Percentiles rank a stretch among this genome's conserved stretches.
Conservation (phyloP, 192 early-diverging fungal genomes). For the Backusella liffmaniae region DNA sequence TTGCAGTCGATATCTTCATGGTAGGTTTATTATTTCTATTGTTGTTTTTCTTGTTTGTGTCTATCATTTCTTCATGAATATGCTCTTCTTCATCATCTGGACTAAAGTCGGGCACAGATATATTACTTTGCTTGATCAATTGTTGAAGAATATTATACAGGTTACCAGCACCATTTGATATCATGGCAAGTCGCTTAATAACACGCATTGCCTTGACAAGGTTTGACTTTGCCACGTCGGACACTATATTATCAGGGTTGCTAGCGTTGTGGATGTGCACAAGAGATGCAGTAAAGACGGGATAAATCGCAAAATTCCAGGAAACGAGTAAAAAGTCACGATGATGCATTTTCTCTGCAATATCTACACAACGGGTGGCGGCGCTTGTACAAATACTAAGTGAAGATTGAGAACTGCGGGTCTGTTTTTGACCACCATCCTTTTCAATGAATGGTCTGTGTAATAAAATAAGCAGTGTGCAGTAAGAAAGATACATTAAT, state of each 20-base stretch:
- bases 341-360: constrained; percentile 39
- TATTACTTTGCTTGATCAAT: constrained; percentile 19
- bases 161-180: constrained; percentile 14
- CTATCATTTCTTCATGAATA: neutral
- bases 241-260: constrained; percentile 18
- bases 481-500: constrained; percentile 47
- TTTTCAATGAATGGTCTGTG: constrained; percentile 55
- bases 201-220: constrained; percentile 24
- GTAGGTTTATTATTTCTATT: neutral
- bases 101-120: neutral
- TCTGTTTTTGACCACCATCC: constrained; percentile 19
- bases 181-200: constrained; percentile 26
- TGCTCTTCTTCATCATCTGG: neutral
- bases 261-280: constrained; percentile 31
- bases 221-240: constrained; percentile 23
- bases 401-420: constrained; percentile 28
- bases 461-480: constrained; percentile 48
- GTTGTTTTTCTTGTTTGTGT: neutral
- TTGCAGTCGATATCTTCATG: neutral
- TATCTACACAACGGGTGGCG: constrained; percentile 31
- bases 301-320: constrained; percentile 40
- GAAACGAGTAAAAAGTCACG: constrained; percentile 31
- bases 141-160: constrained; percentile 16
- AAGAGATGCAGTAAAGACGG: constrained; percentile 32
- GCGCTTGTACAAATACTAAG: constrained; percentile 39